Conservation (phyloP, 495 filamentous ascomycete species). For the Aspergillus sclerotiicarbonarius region DNA sequence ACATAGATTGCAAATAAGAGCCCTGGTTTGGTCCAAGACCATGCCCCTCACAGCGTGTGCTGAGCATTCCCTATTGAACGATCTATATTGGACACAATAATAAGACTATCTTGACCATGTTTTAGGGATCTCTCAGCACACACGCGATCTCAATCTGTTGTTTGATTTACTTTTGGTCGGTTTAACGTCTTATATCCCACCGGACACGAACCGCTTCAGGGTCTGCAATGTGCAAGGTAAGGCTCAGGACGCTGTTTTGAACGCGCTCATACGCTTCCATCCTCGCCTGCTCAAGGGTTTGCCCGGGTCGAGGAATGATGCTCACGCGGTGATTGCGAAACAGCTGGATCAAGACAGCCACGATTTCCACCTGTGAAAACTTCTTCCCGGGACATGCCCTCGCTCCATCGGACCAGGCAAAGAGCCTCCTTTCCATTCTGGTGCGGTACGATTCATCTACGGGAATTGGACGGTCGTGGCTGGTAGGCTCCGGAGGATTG, state of each 20-base stretch:
- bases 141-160: neutral
- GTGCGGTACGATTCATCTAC: neutral
- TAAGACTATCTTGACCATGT: too few species aligned
- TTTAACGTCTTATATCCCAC: neutral
- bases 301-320: neutral
- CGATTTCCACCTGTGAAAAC: conserved; percentile 13
- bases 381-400: conserved; percentile 11
- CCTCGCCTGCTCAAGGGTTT: neutral
- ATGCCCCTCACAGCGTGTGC: too few species aligned
- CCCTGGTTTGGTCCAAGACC: too few species aligned
- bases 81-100: neutral
- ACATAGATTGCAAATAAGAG: too few species aligned
- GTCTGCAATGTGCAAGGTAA: conserved; percentile 9
- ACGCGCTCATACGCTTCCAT: neutral
- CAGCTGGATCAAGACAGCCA: conserved; percentile 6
- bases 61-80: too few species aligned
- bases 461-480: too few species aligned
- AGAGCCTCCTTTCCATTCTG: neutral
- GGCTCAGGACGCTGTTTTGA: conserved; percentile 1
- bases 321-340: conserved; percentile 7
- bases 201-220: neutral
- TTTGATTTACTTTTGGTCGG: too few species aligned
- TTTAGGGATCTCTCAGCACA: too few species aligned
- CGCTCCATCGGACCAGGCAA: conserved; percentile 10
- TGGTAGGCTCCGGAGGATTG: too few species aligned